Evolutionary conservation across 495 filamentous ascomycete species (phyloP).

Genomic region (Penicillium cataractarum): DNA sequence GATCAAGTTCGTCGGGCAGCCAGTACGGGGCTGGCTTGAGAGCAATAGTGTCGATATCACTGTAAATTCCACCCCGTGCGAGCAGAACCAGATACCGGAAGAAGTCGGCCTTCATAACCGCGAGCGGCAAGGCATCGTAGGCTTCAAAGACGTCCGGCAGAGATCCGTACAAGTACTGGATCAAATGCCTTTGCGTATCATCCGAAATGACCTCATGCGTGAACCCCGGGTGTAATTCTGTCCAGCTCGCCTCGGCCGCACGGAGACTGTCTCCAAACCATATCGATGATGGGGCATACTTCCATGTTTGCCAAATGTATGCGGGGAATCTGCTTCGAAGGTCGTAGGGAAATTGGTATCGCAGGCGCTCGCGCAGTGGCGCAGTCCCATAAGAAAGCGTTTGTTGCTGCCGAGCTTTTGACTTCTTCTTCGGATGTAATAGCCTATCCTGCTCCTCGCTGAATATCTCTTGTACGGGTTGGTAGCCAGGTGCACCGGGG

Average conservation of each 20-base stretch:
- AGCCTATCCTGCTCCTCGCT: constrained; percentile 25
- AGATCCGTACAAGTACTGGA: constrained; percentile 83
- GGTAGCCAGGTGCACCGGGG: constrained; percentile 33
- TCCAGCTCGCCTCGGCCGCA: constrained; percentile 86
- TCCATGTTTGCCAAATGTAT: constrained; percentile 99
- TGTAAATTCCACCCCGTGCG: constrained; percentile 92
- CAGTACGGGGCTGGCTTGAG: constrained; percentile 82
- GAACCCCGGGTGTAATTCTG: constrained; percentile 84
- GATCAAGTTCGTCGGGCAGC: constrained; percentile 79
- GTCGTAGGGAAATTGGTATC: constrained; percentile 93
- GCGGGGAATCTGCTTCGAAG: constrained; percentile 86
- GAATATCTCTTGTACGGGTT: constrained; percentile 27
- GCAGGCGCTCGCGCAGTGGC: constrained; percentile 79
- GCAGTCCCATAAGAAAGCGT: constrained; percentile 41
- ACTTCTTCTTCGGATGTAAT: constrained; percentile 19
- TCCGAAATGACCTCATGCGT: constrained; percentile 98
- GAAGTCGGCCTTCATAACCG: constrained; percentile 95
- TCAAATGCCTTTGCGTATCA: constrained; percentile 74
- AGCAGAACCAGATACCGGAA: constrained; percentile 96
- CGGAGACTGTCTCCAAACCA: constrained; percentile 77
- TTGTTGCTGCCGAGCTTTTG: constrained; percentile 32
- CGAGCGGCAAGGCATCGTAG: constrained; percentile 79
- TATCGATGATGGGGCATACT: constrained; percentile 78
- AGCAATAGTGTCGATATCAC: constrained; percentile 92
- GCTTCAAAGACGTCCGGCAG: constrained; percentile 93